Evolutionary conservation across 2,329 filamentous ascomycete species (phyloP).

Genomic region (Gnomoniopsis sp.): DNA sequence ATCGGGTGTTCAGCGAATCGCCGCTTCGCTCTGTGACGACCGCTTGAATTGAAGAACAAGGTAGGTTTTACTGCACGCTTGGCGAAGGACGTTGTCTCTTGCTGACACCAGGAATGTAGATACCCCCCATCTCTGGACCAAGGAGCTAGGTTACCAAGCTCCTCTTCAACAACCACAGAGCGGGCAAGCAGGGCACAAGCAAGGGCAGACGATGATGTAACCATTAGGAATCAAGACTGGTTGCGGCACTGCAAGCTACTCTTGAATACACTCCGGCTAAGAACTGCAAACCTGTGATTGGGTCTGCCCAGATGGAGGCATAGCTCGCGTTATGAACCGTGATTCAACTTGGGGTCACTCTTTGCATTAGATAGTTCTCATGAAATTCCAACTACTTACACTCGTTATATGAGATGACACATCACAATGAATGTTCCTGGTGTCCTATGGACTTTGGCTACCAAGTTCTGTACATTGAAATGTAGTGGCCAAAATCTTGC

Average conservation of each 20-base stretch:
- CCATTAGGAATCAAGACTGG: conserved; percentile 4
- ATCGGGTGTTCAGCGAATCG: conserved; percentile 59
- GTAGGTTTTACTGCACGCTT: background rate
- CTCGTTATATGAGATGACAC: conserved; percentile 6
- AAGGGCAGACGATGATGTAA: background rate
- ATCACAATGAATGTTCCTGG: background rate
- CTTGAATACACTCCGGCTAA: conserved; percentile 1
- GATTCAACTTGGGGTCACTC: conserved; percentile 9
- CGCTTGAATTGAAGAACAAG: conserved; percentile 43
- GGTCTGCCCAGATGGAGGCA: conserved; percentile 8
- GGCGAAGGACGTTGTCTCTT: background rate
- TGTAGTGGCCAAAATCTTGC: background rate
- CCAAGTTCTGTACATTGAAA: background rate
- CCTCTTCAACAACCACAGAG: conserved; percentile 9
- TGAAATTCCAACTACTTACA: conserved; percentile 11
- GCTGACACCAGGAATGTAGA: conserved; percentile 3
- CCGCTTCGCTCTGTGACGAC: conserved; percentile 67
- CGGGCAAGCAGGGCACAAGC: conserved; percentile 16
- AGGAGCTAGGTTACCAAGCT: conserved; percentile 8
- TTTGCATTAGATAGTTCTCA: conserved; percentile 13
- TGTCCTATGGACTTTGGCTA: background rate
- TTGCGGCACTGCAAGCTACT: conserved; percentile 7
- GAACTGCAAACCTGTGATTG: conserved; percentile 5
- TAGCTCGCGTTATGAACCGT: conserved; percentile 8
- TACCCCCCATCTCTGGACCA: conserved; percentile 11